These are phyloP conservation scores for Yarrowia sp. DNA, from an alignment of 805 yeast species.

Conservation along the genomic window DNA sequence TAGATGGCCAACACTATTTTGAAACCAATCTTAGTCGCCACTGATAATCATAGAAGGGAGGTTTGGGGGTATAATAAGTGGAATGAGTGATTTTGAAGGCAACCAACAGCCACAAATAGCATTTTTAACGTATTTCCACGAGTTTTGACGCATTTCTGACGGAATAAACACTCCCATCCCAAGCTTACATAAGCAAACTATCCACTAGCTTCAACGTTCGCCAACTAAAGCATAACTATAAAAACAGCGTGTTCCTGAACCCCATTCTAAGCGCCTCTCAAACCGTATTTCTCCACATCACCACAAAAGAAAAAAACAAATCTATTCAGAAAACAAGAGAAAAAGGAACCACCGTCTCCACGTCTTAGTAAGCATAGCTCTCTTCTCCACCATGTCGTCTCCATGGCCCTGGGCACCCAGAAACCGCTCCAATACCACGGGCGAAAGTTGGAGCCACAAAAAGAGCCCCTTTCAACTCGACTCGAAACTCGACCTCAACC, in stretches of 20 bases:
- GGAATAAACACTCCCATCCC: too few species aligned
- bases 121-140: too few species aligned
- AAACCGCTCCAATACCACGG: constrained; percentile 7
- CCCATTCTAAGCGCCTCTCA: background rate
- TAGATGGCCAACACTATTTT: too few species aligned
- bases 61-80: too few species aligned
- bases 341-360: background rate
- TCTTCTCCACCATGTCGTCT: background rate
- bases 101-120: too few species aligned
- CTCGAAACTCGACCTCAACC: constrained; percentile 11
- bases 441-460: constrained; percentile 13
- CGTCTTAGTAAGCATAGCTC: background rate
- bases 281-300: constrained; percentile 10
- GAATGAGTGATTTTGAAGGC: too few species aligned
- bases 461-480: constrained; percentile 8
- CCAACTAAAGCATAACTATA: constrained; percentile 8
- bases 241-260: background rate
- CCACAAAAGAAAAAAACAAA: background rate
- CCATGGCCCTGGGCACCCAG: constrained; percentile 26
- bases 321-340: background rate
- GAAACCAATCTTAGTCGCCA: too few species aligned
- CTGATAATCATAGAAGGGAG: too few species aligned
- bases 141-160: too few species aligned
- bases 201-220: background rate
- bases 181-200: too few species aligned